A percentile compares a stretch with the other conserved stretches of the same genome.
These are phyloP conservation scores for Prunus dulcis DNA, from an alignment of 306 rosid genomes.

Conservation along the genomic window DNA sequence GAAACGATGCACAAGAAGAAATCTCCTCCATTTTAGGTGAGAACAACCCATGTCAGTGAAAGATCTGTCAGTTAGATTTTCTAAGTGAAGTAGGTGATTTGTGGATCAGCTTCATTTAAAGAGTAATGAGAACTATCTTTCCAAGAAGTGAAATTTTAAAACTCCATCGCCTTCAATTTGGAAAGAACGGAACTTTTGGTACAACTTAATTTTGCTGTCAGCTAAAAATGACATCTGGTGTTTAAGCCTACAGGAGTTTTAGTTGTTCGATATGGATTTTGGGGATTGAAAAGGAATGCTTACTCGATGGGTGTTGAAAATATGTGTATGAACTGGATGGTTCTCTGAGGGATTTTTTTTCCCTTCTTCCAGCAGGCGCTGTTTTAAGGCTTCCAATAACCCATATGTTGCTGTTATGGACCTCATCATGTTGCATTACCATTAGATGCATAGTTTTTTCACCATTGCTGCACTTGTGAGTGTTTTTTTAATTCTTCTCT, in stretches of 20 bases:
- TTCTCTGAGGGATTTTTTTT: background rate
- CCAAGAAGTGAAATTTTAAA: background rate
- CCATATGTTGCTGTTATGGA: conserved; percentile 9
- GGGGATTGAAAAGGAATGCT: background rate
- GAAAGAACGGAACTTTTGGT: background rate
- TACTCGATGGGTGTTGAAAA: background rate
- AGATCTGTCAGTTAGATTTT: background rate
- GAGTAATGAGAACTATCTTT: background rate
- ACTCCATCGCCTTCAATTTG: background rate
- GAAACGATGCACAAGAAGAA: background rate
- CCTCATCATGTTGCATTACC: conserved; percentile 8
- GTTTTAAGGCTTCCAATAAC: background rate
- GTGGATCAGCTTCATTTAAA: background rate
- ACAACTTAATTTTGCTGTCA: background rate
- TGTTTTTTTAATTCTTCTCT: background rate
- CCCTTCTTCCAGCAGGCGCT: background rate
- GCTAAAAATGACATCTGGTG: background rate
- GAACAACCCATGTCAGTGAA: background rate
- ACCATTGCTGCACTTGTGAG: background rate
- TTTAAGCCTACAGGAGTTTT: background rate
- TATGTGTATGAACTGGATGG: background rate
- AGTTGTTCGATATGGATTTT: background rate
- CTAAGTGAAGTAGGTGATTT: background rate
- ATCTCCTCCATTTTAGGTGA: background rate
- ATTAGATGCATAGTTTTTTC: conserved; percentile 6